These are phyloP conservation scores for Pholiota microspora DNA, from an alignment of 768 basidiomycete genomes.

Conservation along the genomic window DNA sequence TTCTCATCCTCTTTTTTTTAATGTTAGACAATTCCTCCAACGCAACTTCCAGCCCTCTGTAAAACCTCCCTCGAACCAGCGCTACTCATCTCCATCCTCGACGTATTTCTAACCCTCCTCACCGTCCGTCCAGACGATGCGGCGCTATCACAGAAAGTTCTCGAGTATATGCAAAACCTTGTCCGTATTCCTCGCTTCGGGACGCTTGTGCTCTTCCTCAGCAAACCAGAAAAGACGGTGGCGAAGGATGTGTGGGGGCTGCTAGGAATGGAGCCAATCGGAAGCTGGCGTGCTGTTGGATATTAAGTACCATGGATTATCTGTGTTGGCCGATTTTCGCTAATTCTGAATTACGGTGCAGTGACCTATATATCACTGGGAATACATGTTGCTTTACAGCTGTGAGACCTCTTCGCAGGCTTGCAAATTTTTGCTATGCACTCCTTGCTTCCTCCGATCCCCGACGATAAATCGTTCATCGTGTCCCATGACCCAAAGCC, in stretches of 20 bases:
- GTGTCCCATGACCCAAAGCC: too few species aligned
- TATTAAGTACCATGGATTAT: background rate
- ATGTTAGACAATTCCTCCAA: conserved; percentile 53
- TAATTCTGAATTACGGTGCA: too few species aligned
- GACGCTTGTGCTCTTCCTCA: conserved; percentile 65
- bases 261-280: background rate
- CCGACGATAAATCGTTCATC: background rate
- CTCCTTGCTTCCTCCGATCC: background rate
- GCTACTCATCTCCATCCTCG: conserved; percentile 56
- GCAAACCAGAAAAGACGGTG: conserved; percentile 46
- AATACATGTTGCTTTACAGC: too few species aligned
- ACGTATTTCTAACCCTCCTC: conserved; percentile 40
- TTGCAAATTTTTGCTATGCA: too few species aligned
- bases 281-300: background rate
- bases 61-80: conserved; percentile 68
- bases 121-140: background rate
- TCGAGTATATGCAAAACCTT: conserved; percentile 53
- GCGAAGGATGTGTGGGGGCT: conserved; percentile 18
- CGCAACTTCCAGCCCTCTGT: conserved; percentile 59
- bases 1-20: background rate
- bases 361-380: too few species aligned
- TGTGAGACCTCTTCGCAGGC: too few species aligned
- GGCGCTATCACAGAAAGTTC: conserved; percentile 22
- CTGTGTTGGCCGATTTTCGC: background rate
- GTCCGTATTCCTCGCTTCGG: conserved; percentile 57